Base-by-base conservation (phyloP, 2,329 filamentous ascomycete genomes). In the Aspergillus aculeatinus region DNA sequence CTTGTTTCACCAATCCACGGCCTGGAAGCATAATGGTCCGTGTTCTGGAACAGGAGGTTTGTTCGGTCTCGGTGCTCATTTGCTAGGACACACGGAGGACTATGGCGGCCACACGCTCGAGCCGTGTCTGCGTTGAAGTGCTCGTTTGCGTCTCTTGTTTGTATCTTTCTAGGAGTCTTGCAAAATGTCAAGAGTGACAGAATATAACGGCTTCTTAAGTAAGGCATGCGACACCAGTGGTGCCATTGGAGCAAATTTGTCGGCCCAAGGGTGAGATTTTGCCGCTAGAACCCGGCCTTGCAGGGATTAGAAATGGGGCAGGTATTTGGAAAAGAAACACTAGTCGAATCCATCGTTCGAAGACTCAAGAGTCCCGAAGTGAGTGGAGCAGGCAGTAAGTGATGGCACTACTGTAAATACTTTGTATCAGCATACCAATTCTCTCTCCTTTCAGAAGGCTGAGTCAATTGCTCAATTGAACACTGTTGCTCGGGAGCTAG, bases 31-130 rank as follows among this genome's bases (percentile, higher is more conserved):
- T 42, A 3, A 19, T 55, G 53, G 42, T 55, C 42, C 53, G 53
- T 55, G 53, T 55, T 55, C 53, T 55, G 53, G 53, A 55, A 55
- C 42, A 48, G n/a, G 33, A 31, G 53, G 42, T 48, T 33, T n/a
- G 39, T 31, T n/a, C 39, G 39, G 39, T 44, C 16, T 44, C 39
- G 6, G 39, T 5, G 6, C 16, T 19, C 16, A 12, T 19, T n/a
- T 44, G 16, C 39, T 44, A 16, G 4, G 14, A 44, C 16, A 7
- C 16, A 2, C 33, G 33, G 11, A 16, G 33, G 11, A 35, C 16
- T 16, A 44, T 44, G 6, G 39, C 16, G 4, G 39, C 3, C 39
- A 44, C 39, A 19, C 14, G 39, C 16, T 16, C 6, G 4, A 9
- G 39, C 16, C n/a, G 14, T 19, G n/a, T 44, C 27, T 9, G 7